These are phyloP conservation scores for Colletotrichum salicis DNA, from an alignment of 2,329 filamentous ascomycete genomes.

Conservation along the genomic window DNA sequence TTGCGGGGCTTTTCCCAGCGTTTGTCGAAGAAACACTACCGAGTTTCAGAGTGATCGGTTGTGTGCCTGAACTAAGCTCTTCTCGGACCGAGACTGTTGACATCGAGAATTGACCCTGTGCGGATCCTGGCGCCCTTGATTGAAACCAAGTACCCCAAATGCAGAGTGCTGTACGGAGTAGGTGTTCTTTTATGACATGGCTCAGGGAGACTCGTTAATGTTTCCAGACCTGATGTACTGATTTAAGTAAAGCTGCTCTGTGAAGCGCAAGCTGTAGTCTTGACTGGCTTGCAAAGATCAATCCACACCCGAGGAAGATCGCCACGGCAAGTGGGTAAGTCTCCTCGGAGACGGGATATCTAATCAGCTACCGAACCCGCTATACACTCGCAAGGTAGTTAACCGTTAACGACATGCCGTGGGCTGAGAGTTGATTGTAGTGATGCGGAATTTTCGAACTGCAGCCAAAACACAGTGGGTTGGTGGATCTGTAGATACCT, in stretches of 20 bases:
- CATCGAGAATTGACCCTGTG: constrained; percentile 2
- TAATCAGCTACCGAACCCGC: neutral
- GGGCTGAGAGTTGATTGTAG: neutral
- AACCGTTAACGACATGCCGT: neutral
- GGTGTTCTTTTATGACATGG: neutral
- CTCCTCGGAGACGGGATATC: no score
- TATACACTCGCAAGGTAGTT: neutral
- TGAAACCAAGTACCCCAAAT: neutral
- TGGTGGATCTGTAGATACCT: neutral
- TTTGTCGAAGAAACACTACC: constrained; percentile 34
- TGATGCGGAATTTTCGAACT: neutral
- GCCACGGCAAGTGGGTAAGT: neutral
- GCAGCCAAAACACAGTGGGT: neutral
- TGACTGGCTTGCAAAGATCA: neutral
- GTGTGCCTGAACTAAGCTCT: constrained; percentile 32
- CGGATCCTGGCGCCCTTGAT: constrained; percentile 2
- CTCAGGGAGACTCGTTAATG: no score
- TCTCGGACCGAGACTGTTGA: neutral
- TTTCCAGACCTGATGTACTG: neutral
- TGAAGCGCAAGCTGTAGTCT: neutral
- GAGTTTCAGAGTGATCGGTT: constrained; percentile 35
- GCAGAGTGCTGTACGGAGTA: neutral
- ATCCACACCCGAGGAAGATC: neutral
- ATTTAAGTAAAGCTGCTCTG: neutral
- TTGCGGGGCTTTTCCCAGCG: constrained; percentile 25